These are phyloP conservation scores for Tulasnella sp. DNA, from an alignment of 768 basidiomycete species.

Conservation along the genomic window DNA sequence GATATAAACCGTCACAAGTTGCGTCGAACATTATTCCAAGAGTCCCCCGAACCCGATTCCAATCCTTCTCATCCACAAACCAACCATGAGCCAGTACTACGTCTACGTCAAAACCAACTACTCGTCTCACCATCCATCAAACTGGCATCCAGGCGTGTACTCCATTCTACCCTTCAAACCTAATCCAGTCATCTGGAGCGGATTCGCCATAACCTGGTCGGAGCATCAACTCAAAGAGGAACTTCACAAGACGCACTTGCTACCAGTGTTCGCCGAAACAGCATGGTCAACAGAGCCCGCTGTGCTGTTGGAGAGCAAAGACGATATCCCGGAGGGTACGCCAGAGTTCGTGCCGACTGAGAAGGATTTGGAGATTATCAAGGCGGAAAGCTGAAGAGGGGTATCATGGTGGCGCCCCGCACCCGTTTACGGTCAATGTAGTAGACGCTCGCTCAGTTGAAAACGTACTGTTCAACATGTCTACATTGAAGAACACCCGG, in stretches of 20 bases:
- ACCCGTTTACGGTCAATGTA: neutral
- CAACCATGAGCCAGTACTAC: neutral
- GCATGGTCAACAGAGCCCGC: neutral
- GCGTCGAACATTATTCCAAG: too few species aligned
- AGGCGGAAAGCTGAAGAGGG: neutral
- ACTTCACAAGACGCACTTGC: neutral
- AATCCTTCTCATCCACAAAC: neutral
- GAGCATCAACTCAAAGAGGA: neutral
- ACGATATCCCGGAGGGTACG: neutral
- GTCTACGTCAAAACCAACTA: neutral
- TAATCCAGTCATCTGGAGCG: neutral
- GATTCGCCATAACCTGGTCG: neutral
- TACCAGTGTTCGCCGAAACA: neutral
- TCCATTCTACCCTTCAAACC: neutral
- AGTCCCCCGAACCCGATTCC: neutral
- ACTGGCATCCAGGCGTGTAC: neutral
- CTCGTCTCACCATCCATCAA: neutral
- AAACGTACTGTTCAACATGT: neutral
- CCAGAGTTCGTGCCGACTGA: neutral
- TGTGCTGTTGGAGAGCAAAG: neutral
- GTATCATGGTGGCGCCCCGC: neutral
- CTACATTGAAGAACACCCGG: neutral
- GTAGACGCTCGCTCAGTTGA: neutral
- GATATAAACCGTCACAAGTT: too few species aligned
- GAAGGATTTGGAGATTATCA: slow-evolving; percentile 4